phyloP scores from a whole-genome alignment of 169 alveolate species.

The Plasmodium blacklocki region DNA sequence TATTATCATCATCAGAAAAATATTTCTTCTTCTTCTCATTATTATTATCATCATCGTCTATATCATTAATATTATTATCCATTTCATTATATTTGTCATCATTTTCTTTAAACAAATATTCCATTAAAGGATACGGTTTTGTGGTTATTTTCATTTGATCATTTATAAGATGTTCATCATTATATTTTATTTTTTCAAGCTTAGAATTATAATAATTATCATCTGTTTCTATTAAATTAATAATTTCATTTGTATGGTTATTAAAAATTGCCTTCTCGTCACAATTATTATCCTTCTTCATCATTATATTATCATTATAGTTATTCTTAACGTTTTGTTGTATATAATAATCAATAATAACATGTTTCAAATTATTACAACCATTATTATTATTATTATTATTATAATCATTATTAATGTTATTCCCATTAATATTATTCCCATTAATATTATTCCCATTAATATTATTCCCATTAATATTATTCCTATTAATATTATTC shows the following conservation, averaged over 20 bases:
- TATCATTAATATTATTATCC: not conserved
- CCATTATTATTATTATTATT: too few relatives aligned
- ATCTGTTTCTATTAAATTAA: not conserved
- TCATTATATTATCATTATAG: not conserved
- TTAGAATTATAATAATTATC: not conserved
- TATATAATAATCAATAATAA: too few relatives aligned
- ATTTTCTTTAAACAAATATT: constrained; percentile 31
- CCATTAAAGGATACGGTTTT: constrained; percentile 33
- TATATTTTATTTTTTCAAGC: not conserved
- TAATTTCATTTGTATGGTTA: too few relatives aligned
- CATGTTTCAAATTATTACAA: too few relatives aligned
- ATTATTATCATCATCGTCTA: not conserved
- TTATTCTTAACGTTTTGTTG: not conserved
- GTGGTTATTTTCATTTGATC: not conserved
- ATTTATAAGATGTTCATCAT: not conserved
- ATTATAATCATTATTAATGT: too few relatives aligned
- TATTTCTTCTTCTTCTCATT: not conserved
- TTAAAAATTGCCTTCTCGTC: not conserved
- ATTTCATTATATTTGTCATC: constrained; percentile 14
- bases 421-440: too few relatives aligned
- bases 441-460: too few relatives aligned
- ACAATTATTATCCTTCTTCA: not conserved
- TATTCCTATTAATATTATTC: not conserved
- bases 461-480: too few relatives aligned
- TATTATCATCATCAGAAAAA: constrained; percentile 1